A percentile compares a stretch with the other conserved stretches of the same genome.
phyloP scores from a whole-genome alignment of 495 filamentous ascomycete genomes.

The Talaromyces wortmannii region DNA sequence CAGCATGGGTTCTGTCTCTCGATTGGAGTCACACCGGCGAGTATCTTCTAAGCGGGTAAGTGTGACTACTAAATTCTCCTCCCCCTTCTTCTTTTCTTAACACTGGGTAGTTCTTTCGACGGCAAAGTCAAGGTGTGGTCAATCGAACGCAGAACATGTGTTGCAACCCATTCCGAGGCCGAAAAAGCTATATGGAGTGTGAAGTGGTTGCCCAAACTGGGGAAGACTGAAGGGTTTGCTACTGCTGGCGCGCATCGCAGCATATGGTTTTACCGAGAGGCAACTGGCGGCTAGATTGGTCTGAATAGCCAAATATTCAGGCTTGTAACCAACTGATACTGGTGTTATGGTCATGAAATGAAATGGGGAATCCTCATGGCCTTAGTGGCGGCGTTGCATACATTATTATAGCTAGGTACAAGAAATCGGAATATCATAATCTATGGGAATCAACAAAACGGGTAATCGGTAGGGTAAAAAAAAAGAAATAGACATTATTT shows the following conservation, averaged over 20 bases:
- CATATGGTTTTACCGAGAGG: slow-evolving; percentile 87
- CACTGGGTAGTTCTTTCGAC: slow-evolving; percentile 56
- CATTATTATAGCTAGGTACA: too few species aligned
- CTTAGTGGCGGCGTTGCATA: background rate
- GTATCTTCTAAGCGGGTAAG: slow-evolving; percentile 77
- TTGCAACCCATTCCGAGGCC: slow-evolving; percentile 88
- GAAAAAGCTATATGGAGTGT: slow-evolving; percentile 82
- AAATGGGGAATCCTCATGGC: background rate
- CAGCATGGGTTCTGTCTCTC: slow-evolving; percentile 80
- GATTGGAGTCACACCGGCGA: slow-evolving; percentile 95
- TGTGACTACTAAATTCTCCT: slow-evolving; percentile 3
- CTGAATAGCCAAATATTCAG: background rate
- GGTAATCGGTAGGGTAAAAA: background rate
- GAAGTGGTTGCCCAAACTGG: slow-evolving; percentile 77
- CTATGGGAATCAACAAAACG: background rate
- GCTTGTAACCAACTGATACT: background rate
- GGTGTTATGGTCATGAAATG: background rate
- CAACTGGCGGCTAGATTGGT: slow-evolving; percentile 56
- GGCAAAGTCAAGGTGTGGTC: slow-evolving; percentile 96
- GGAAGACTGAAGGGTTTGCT: slow-evolving; percentile 76
- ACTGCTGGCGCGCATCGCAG: slow-evolving; percentile 74
- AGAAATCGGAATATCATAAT: background rate
- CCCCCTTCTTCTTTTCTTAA: background rate
- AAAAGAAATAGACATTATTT: slow-evolving; percentile 24
- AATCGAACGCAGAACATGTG: slow-evolving; percentile 70